phyloP scores from a whole-genome alignment of 331 rosid species.

The Malus hybrid region DNA sequence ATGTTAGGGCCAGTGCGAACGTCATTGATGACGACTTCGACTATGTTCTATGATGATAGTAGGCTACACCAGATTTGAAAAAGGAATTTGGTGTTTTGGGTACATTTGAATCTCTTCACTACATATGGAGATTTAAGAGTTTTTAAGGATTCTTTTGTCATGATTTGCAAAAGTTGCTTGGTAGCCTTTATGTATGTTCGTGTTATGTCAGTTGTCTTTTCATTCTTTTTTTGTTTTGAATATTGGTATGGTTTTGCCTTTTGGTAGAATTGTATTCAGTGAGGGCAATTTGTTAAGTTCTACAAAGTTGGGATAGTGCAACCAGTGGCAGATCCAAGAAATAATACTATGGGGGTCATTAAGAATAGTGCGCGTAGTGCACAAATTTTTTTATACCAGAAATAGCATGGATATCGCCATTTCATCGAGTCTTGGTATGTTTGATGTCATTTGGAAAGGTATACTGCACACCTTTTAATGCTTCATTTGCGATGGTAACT shows the following conservation, averaged over 20 bases:
- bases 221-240: not conserved
- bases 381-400: too few species aligned
- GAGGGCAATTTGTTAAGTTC: not conserved
- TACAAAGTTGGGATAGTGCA: not conserved
- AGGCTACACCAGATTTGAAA: not conserved
- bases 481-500: too few species aligned
- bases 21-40: not conserved
- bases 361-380: too few species aligned
- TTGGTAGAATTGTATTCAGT: not conserved
- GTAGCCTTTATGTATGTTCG: not conserved
- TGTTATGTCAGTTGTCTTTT: not conserved
- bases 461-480: too few species aligned
- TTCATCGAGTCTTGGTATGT: too few species aligned
- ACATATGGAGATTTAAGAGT: not conserved
- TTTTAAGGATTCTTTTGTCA: not conserved
- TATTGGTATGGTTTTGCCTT: not conserved
- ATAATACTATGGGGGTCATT: too few species aligned
- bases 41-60: not conserved
- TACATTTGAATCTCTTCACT: not conserved
- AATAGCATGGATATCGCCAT: too few species aligned
- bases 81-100: not conserved
- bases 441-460: too few species aligned
- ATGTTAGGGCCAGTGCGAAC: not conserved
- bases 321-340: too few species aligned
- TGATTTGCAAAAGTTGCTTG: not conserved